Percentiles rank a stretch among this genome's conserved stretches.
Conservation (phyloP, 768 basidiomycete genomes). For the Austroboletus eburneus region DNA sequence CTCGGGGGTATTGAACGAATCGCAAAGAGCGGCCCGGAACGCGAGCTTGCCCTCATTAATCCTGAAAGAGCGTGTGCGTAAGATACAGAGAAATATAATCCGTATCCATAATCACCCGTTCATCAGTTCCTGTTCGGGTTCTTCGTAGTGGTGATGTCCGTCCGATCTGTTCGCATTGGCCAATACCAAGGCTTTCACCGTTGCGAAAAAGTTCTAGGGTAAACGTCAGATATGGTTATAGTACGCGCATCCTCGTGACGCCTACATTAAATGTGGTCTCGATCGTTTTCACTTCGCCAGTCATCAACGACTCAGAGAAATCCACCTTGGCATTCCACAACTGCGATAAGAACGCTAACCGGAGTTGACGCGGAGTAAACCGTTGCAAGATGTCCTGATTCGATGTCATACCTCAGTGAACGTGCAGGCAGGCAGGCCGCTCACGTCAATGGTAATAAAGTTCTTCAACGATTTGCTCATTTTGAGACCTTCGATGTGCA, state of each 20-base stretch:
- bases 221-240: slow-evolving; percentile 2
- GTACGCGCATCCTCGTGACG: slow-evolving; percentile 4
- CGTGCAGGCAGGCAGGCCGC: slow-evolving; percentile 26
- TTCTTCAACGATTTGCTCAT: slow-evolving; percentile 99
- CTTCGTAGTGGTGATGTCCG: slow-evolving; percentile 61
- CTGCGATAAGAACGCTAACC: slow-evolving; percentile 87
- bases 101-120: slow-evolving; percentile 43
- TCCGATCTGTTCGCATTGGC: slow-evolving; percentile 48
- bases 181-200: slow-evolving; percentile 72
- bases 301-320: slow-evolving; percentile 88
- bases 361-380: slow-evolving; percentile 82
- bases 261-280: slow-evolving; percentile 84
- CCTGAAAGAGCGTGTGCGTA: slow-evolving; percentile 37
- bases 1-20: slow-evolving; percentile 93
- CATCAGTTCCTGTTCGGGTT: slow-evolving; percentile 64
- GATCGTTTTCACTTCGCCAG: slow-evolving; percentile 79
- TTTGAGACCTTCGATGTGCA: slow-evolving; percentile 97
- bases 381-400: slow-evolving; percentile 78
- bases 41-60: slow-evolving; percentile 67
- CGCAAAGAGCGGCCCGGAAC: slow-evolving; percentile 86
- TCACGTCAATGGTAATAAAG: slow-evolving; percentile 93
- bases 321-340: slow-evolving; percentile 92
- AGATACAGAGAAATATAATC: slow-evolving; percentile 7
- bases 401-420: slow-evolving; percentile 4
- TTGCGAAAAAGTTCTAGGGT: slow-evolving; percentile 90